Base-by-base conservation (phyloP, 345 rosid species). In the Eucalyptus regnans region DNA sequence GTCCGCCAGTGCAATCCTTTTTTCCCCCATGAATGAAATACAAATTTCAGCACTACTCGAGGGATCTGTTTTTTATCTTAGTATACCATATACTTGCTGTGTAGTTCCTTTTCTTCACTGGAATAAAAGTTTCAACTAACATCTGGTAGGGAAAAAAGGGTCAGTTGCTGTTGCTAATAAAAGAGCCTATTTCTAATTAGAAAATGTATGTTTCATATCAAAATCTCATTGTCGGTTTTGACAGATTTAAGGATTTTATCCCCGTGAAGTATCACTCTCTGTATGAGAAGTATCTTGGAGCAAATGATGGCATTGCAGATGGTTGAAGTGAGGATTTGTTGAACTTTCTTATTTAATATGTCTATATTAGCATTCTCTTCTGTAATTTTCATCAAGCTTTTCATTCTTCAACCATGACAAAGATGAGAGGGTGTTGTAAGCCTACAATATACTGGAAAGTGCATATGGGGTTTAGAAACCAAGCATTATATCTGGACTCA, bases 211-310 rank as follows among this genome's bases (percentile, higher is more conserved):
- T 76, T 76, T 76, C 48, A 37, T 20, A 48, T 76, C 84, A 76
- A 12, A 20, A 41, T 44, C 68, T 66, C 76, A 10, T 46, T 87
- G 52, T 71, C 31, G 5, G 86, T 91, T 20, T 52, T 86, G 44
- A 91, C 96, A 95, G 99, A 90, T 96, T 97, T 95, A 96, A 93
- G 92, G 99, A 96, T 90, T 96, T 89, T 88, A 94, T 97, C 88
- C 99, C 99, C 23, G 89, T 90, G 50, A 96, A 94, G 91, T 91
- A 94, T 91, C 97, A 80, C 54, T 89, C 93, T 88, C 91, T 93
- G 84, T 98, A 96, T 54, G 98, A 98, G 92, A 93, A 95, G 88
- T 96, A 95, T 92, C 91, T 94, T 37, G 91, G 90, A 90, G 92
- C 89, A 87, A 93, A 92, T 46, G 90, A 86, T 88, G 92, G 89